phyloP scores from a whole-genome alignment of 139 green algal genomes.

The Ulvella scutata region DNA sequence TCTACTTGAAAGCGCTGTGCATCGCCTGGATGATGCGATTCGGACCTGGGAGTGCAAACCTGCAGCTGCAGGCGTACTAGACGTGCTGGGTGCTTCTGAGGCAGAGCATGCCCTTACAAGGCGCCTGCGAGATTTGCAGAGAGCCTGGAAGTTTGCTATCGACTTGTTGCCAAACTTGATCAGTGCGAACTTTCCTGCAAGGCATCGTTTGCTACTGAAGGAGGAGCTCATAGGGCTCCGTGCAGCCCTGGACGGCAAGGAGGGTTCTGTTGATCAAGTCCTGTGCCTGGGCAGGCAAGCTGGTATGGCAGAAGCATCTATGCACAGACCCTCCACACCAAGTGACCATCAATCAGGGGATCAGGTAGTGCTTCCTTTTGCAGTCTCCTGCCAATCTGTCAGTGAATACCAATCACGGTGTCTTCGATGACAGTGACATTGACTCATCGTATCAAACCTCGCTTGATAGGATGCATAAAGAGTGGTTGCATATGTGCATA shows the following conservation, averaged over 20 bases:
- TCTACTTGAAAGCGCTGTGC: not conserved
- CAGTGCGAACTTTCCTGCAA: not conserved
- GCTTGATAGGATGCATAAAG: no score
- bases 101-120: not conserved
- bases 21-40: not conserved
- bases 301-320: no score
- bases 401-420: no score
- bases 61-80: not conserved
- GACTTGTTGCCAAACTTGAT: not conserved
- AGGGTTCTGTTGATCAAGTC: not conserved
- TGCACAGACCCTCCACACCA: no score
- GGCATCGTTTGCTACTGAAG: not conserved
- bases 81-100: not conserved
- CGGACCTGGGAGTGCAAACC: not conserved
- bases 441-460: no score
- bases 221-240: not conserved
- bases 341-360: no score
- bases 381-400: no score
- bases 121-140: not conserved
- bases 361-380: no score
- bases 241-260: not conserved
- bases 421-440: no score
- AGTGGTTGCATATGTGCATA: no score
- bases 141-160: not conserved
- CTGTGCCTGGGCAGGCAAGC: not conserved